Evolutionary conservation across 2,329 filamentous ascomycete species (phyloP).

Genomic region (Fusarium nelsonii): DNA sequence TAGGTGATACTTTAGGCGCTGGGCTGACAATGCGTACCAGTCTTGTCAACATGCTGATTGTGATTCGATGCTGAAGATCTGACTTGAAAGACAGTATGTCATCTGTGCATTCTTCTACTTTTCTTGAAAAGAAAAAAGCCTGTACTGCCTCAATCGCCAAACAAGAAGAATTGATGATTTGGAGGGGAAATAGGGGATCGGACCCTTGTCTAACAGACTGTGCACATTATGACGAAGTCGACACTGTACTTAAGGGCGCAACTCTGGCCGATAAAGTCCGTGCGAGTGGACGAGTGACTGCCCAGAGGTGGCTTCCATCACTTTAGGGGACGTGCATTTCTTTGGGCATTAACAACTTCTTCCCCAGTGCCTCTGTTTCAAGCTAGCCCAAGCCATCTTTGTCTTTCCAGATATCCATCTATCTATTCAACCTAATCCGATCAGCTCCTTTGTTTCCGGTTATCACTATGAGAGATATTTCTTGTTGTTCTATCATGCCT

Average conservation of each 20-base stretch:
- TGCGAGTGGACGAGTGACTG: constrained; percentile 21
- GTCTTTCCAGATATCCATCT: constrained; percentile 19
- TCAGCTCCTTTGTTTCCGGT: constrained; percentile 2
- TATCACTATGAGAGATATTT: neutral
- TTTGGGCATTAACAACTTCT: constrained; percentile 33
- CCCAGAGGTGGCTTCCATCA: neutral
- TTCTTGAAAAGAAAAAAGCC: too few relatives aligned
- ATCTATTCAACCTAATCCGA: too few relatives aligned
- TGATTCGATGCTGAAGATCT: constrained; percentile 7
- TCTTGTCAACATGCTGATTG: neutral
- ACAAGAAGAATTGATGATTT: constrained; percentile 12
- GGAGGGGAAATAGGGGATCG: constrained; percentile 36
- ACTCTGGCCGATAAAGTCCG: constrained; percentile 28
- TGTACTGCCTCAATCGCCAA: neutral
- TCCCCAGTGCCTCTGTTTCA: constrained; percentile 46
- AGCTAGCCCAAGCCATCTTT: constrained; percentile 39
- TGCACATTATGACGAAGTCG: constrained; percentile 15
- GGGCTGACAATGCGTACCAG: constrained; percentile 1
- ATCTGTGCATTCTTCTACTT: neutral
- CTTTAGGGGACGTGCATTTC: constrained; percentile 35
- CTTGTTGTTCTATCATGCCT: neutral
- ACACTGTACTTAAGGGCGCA: constrained; percentile 31
- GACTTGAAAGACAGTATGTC: neutral
- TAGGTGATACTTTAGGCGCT: constrained; percentile 38
- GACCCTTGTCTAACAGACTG: constrained; percentile 21